Conservation (phyloP, 176 grass and related monocot species). For the Tillandsia fasciculata region DNA sequence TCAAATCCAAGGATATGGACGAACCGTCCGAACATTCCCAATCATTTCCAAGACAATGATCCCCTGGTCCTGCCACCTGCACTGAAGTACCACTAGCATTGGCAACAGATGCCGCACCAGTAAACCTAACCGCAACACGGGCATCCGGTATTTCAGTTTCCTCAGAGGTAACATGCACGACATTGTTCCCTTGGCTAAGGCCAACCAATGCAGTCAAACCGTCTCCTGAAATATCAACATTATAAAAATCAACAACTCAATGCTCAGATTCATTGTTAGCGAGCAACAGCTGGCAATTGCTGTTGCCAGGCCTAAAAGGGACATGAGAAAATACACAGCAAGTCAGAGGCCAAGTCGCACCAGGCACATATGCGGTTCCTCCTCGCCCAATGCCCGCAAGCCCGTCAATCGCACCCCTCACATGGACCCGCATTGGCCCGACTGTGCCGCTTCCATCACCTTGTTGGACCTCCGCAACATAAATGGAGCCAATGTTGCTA, state of each 20-base stretch:
- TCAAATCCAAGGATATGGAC: conserved; percentile 85
- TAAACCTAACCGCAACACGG: conserved; percentile 34
- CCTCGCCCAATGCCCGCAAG: conserved; percentile 92
- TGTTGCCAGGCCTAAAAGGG: conserved; percentile 70
- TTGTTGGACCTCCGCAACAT: conserved; percentile 53
- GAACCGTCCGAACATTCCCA: conserved; percentile 62
- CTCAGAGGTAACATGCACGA: conserved; percentile 21
- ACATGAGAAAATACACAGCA: conserved; percentile 95
- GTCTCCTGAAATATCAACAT: conserved; percentile 68
- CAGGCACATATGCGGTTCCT: conserved; percentile 63
- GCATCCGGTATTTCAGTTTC: conserved; percentile 49
- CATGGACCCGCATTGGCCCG: conserved; percentile 65
- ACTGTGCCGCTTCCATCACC: conserved; percentile 61
- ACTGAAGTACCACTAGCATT: conserved; percentile 52
- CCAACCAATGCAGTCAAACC: conserved; percentile 88
- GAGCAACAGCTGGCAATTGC: conserved; percentile 63
- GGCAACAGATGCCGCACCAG: conserved; percentile 45
- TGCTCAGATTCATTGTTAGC: conserved; percentile 73
- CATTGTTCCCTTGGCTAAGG: conserved; percentile 59
- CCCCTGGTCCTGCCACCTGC: conserved; percentile 66
- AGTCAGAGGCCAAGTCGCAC: conserved; percentile 78
- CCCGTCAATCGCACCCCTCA: conserved; percentile 84
- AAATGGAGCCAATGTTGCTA: conserved; percentile 53
- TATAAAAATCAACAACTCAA: conserved; percentile 50
- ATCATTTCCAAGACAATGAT: conserved; percentile 45